phyloP scores from a whole-genome alignment of 352 stramenopile species.

The Pythium inflatum region DNA sequence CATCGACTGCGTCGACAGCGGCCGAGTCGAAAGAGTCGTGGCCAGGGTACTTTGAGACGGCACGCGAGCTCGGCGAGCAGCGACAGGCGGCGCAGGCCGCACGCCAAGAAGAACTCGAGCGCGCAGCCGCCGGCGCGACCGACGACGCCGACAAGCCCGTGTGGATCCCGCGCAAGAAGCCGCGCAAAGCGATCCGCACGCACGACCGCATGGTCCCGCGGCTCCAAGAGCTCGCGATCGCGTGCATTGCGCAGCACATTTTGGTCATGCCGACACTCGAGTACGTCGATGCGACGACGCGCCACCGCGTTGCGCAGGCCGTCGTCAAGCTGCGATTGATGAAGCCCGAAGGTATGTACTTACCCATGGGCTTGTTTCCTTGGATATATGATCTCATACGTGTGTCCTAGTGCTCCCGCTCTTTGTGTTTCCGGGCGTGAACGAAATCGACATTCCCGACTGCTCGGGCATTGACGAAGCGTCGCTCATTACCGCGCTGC shows the following conservation, averaged over 20 bases:
- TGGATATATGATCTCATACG: neutral
- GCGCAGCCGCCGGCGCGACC: slow-evolving; percentile 35
- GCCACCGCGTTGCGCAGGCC: slow-evolving; percentile 58
- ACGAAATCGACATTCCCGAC: slow-evolving; percentile 81
- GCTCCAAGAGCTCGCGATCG: slow-evolving; percentile 59
- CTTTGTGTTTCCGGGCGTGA: slow-evolving; percentile 83
- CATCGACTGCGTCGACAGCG: slow-evolving; percentile 1
- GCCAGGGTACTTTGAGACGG: slow-evolving; percentile 81
- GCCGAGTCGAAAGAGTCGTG: slow-evolving; percentile 35
- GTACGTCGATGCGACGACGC: slow-evolving; percentile 67
- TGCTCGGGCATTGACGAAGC: slow-evolving; percentile 82
- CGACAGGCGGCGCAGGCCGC: slow-evolving; percentile 62
- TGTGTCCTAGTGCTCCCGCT: slow-evolving; percentile 59
- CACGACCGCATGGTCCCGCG: slow-evolving; percentile 52
- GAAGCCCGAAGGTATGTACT: slow-evolving; percentile 49
- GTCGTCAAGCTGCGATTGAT: slow-evolving; percentile 66
- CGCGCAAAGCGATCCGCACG: slow-evolving; percentile 50
- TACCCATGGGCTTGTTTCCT: neutral
- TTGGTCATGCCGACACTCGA: slow-evolving; percentile 69
- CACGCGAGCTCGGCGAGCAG: slow-evolving; percentile 61
- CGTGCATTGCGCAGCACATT: slow-evolving; percentile 64
- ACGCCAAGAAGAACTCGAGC: slow-evolving; percentile 56
- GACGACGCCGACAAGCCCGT: slow-evolving; percentile 26
- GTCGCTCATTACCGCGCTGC: slow-evolving; percentile 57
- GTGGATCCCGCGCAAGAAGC: slow-evolving; percentile 60